These are phyloP conservation scores for Torulaspora microellipsoides DNA, from an alignment of 805 yeast species.

Conservation along the genomic window DNA sequence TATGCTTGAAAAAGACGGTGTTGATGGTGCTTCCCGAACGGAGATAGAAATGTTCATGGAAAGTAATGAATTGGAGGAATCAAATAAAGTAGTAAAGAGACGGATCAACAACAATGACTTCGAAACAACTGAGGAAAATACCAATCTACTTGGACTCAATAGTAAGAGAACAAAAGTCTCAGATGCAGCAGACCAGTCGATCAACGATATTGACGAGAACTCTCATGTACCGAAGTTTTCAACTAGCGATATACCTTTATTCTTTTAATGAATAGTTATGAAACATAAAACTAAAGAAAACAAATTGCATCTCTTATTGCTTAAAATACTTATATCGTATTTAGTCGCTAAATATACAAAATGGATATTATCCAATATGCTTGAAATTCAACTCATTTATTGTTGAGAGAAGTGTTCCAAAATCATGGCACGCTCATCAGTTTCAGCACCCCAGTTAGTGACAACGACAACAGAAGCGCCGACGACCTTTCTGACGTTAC, in stretches of 20 bases:
- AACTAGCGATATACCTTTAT: conserved; percentile 17
- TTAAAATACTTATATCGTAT: conserved; percentile 2
- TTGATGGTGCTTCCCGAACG: conserved; percentile 20
- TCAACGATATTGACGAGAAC: background rate
- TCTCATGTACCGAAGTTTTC: background rate
- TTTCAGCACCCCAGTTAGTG: conserved; percentile 99
- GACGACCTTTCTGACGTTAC: conserved; percentile 99
- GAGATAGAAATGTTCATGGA: conserved; percentile 30
- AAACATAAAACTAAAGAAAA: background rate
- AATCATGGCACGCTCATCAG: conserved; percentile 94
- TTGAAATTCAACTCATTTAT: conserved; percentile 39
- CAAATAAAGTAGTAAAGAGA: background rate
- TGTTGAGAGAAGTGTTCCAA: conserved; percentile 93
- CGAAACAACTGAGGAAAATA: background rate
- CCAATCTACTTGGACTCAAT: background rate
- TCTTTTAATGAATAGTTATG: conserved; percentile 10
- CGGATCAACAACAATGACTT: too few relatives aligned
- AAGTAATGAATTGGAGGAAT: conserved; percentile 12
- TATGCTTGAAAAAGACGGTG: conserved; percentile 33
- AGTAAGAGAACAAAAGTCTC: background rate
- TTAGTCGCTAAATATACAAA: conserved; percentile 6
- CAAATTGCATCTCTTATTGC: conserved; percentile 4
- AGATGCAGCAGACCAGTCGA: background rate
- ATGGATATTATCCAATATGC: background rate
- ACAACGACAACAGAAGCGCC: conserved; percentile 99